Conservation (phyloP, 2,329 filamentous ascomycete species). For the Fusarium sp. region DNA sequence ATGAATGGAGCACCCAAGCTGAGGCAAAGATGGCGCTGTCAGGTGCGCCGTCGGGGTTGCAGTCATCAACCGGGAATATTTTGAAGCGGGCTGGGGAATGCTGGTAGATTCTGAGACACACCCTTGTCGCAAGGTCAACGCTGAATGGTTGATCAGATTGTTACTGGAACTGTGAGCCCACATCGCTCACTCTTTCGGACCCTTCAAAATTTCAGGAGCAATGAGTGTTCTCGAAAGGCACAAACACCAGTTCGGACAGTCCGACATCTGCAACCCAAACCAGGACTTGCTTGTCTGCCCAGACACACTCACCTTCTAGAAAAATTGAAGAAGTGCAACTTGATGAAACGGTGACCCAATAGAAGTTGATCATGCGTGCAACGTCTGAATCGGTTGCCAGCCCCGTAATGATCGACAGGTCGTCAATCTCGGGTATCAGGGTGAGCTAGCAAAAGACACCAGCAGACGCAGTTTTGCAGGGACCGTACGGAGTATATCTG, state of each 20-base stretch:
- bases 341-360: constrained; percentile 33
- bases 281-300: constrained; percentile 25
- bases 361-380: constrained; percentile 37
- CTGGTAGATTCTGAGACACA: constrained; percentile 48
- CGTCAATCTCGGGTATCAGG: constrained; percentile 51
- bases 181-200: constrained; percentile 30
- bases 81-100: constrained; percentile 48
- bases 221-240: constrained; percentile 28
- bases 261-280: constrained; percentile 32
- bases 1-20: constrained; percentile 28
- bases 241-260: constrained; percentile 26
- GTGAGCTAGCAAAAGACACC: constrained; percentile 23
- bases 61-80: constrained; percentile 35
- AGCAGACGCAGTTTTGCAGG: constrained; percentile 25
- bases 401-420: constrained; percentile 47
- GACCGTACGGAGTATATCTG: constrained; percentile 8
- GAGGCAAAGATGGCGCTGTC: constrained; percentile 33
- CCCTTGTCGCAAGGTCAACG: constrained; percentile 32
- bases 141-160: constrained; percentile 31
- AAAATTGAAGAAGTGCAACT: constrained; percentile 27
- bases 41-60: constrained; percentile 46
- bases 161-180: constrained; percentile 29
- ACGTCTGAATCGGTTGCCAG: constrained; percentile 33
- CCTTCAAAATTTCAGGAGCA: constrained; percentile 46
- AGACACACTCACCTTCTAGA: constrained; percentile 41